Evolutionary conservation across 1,284 basidiomycete genomes (phyloP).

Genomic region (Trametes pubescens): DNA sequence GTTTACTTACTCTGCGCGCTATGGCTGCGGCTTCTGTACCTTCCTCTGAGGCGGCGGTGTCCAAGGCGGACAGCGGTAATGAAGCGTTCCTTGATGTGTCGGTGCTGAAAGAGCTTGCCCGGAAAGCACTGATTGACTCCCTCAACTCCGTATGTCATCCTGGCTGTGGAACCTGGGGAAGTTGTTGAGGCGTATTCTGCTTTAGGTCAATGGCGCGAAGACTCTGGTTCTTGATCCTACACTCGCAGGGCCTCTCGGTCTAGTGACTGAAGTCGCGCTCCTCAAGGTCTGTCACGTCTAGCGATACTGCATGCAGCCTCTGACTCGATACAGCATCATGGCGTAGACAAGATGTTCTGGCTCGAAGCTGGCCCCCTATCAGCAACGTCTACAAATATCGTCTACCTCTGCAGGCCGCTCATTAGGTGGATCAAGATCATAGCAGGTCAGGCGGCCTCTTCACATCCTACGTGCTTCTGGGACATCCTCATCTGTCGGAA

Average conservation of each 20-base stretch:
- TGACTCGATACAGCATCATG: slow-evolving; percentile 78
- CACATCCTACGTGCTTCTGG: slow-evolving; percentile 17
- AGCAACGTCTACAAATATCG: slow-evolving; percentile 87
- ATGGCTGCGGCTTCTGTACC: slow-evolving; percentile 42
- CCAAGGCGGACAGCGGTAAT: slow-evolving; percentile 35
- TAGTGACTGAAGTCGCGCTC: slow-evolving; percentile 91
- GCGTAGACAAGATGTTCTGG: slow-evolving; percentile 99
- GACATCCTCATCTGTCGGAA: slow-evolving; percentile 45
- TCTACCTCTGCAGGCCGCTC: slow-evolving; percentile 93
- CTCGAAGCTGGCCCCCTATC: slow-evolving; percentile 88
- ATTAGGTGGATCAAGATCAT: slow-evolving; percentile 90
- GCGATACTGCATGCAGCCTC: background rate
- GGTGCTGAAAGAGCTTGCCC: slow-evolving; percentile 78
- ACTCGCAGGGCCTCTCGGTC: slow-evolving; percentile 90
- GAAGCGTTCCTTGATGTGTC: slow-evolving; percentile 70
- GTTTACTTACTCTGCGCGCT: background rate
- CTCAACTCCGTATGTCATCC: slow-evolving; percentile 72
- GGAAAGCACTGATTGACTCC: slow-evolving; percentile 79
- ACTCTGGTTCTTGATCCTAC: slow-evolving; percentile 92
- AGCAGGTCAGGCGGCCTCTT: slow-evolving; percentile 69
- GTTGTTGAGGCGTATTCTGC: background rate
- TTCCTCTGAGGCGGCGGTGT: slow-evolving; percentile 36
- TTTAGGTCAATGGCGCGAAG: slow-evolving; percentile 91
- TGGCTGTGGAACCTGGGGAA: slow-evolving; percentile 33
- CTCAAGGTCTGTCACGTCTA: slow-evolving; percentile 72